phyloP scores from a whole-genome alignment of 1,284 basidiomycete genomes.

The Stereum hirsutum region DNA sequence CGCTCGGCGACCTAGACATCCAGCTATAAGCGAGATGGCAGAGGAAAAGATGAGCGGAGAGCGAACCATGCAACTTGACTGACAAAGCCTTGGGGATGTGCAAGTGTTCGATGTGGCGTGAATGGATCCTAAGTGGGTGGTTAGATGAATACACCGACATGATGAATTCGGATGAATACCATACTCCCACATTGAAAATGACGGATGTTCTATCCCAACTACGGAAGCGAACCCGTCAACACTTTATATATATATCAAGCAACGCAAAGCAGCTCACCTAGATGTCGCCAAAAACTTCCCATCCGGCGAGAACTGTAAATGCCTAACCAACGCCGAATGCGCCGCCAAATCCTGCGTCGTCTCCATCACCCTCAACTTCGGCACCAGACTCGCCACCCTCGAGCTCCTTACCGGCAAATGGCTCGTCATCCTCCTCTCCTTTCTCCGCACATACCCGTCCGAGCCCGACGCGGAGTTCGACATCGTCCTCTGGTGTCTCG shows the following conservation, averaged over 20 bases:
- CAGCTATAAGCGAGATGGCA: neutral
- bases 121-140: conserved; percentile 37
- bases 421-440: conserved; percentile 20
- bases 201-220: conserved; percentile 75
- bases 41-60: conserved; percentile 3
- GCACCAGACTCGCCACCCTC: conserved; percentile 45
- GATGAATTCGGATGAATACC: conserved; percentile 11
- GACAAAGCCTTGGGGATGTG: conserved; percentile 68
- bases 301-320: conserved; percentile 66
- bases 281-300: conserved; percentile 63
- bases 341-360: conserved; percentile 53
- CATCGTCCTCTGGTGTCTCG: conserved; percentile 20
- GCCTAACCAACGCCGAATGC: conserved; percentile 56
- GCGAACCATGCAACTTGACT: conserved; percentile 69
- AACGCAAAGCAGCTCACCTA: conserved; percentile 30
- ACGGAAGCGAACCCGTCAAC: neutral
- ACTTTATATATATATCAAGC: neutral
- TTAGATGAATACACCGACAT: conserved; percentile 1
- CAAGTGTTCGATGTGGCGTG: conserved; percentile 52
- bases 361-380: conserved; percentile 46
- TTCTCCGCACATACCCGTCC: conserved; percentile 11
- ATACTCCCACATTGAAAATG: conserved; percentile 63
- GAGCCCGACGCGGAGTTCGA: conserved; percentile 26
- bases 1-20: conserved; percentile 52
- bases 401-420: conserved; percentile 37